These are phyloP conservation scores for Exophiala lecanii-corni DNA, from an alignment of 2,329 filamentous ascomycete species.

Conservation along the genomic window DNA sequence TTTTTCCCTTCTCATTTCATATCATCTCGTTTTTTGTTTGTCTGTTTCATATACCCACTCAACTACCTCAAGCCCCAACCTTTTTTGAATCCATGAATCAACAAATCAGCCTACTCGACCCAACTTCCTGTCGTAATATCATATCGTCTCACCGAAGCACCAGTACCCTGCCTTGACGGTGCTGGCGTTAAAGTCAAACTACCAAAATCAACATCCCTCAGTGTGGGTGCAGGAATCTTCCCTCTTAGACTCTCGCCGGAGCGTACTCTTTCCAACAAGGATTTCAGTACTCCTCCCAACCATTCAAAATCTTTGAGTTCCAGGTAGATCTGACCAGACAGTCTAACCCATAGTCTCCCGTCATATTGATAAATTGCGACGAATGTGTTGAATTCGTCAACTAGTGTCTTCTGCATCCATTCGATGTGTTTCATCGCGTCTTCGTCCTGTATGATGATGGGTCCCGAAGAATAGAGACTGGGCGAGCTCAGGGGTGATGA, in stretches of 20 bases:
- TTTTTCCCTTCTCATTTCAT: too few relatives aligned
- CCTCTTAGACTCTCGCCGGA: constrained; percentile 22
- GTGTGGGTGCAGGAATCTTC: constrained; percentile 7
- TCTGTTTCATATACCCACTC: too few relatives aligned
- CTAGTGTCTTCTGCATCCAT: constrained; percentile 56
- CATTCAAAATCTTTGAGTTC: constrained; percentile 73
- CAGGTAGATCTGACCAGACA: constrained; percentile 83
- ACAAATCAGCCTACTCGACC: too few relatives aligned
- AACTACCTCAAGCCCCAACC: too few relatives aligned
- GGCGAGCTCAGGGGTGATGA: constrained; percentile 18
- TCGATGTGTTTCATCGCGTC: constrained; percentile 41
- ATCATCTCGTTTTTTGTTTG: too few relatives aligned
- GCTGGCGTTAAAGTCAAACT: constrained; percentile 10
- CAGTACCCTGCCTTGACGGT: constrained; percentile 16
- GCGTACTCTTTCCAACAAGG: constrained; percentile 49
- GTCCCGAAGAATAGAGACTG: constrained; percentile 13
- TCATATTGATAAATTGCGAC: constrained; percentile 60
- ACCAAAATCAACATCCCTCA: constrained; percentile 12
- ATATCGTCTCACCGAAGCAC: constrained; percentile 12
- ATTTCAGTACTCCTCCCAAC: constrained; percentile 56
- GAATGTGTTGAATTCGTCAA: constrained; percentile 65
- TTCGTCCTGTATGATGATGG: constrained; percentile 31
- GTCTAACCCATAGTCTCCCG: constrained; percentile 62
- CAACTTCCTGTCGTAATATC: constrained; percentile 21
- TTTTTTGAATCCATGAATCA: too few relatives aligned